phyloP scores from a whole-genome alignment of 169 alveolate genomes.

The Plasmodium gonderi region DNA sequence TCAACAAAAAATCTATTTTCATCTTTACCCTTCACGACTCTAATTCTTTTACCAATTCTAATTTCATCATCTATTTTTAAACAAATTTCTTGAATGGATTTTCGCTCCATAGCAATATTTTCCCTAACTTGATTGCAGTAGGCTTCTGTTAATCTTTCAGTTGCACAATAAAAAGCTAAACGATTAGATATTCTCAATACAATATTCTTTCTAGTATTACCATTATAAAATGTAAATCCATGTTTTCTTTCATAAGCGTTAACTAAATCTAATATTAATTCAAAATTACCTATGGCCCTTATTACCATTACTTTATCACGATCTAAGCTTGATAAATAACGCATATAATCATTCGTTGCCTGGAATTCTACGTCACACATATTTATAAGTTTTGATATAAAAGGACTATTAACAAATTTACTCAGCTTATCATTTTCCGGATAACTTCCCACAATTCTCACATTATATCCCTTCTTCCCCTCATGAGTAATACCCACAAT shows the following conservation, averaged over 20 bases:
- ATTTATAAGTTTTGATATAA: neutral
- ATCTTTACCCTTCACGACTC: neutral
- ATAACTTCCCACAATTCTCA: neutral
- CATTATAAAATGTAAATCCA: neutral
- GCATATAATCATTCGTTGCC: neutral
- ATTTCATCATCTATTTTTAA: neutral
- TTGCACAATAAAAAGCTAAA: neutral
- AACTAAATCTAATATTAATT: neutral
- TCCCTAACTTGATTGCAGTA: too few relatives aligned
- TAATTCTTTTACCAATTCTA: neutral
- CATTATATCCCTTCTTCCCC: neutral
- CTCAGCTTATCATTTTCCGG: neutral
- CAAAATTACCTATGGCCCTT: neutral
- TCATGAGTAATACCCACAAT: neutral
- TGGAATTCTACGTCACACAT: neutral
- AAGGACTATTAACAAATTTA: neutral
- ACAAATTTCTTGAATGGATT: neutral
- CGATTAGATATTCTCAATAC: neutral
- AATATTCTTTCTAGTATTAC: neutral
- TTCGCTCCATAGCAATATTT: too few relatives aligned
- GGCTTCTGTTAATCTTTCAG: neutral
- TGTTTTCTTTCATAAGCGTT: neutral
- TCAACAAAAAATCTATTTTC: neutral
- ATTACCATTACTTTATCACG: neutral
- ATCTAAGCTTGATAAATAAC: neutral